A percentile compares a stretch with the other conserved stretches of the same genome.
Conservation (phyloP, 2,329 filamentous ascomycete genomes). For the Stachybotrys echinatus region DNA sequence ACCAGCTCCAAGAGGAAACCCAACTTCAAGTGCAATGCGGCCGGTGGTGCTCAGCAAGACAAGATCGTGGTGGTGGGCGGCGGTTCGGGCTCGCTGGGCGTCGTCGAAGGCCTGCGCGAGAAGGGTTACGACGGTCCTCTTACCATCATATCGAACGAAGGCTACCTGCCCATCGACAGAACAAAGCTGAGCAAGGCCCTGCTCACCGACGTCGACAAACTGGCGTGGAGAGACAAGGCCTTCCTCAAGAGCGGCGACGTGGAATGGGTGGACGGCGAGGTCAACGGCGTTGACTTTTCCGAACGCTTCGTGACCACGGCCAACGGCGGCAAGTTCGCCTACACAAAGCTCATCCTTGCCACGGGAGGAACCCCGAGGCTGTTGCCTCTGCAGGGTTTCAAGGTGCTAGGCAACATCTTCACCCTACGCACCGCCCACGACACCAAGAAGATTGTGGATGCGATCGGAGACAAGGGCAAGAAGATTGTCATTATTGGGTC, state of each 20-base stretch:
- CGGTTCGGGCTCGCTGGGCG: constrained; percentile 77
- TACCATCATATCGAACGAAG: constrained; percentile 79
- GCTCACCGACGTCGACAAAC: constrained; percentile 71
- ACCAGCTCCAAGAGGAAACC: constrained; percentile 70
- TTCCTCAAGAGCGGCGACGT: constrained; percentile 67
- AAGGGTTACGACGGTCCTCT: constrained; percentile 75
- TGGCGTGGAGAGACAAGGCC: constrained; percentile 68
- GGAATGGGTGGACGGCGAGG: constrained; percentile 56
- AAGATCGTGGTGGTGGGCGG: constrained; percentile 83
- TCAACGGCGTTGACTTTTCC: constrained; percentile 70
- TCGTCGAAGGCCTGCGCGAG: constrained; percentile 76
- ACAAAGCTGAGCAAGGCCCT: constrained; percentile 95
- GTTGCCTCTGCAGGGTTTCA: constrained; percentile 80
- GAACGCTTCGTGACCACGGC: constrained; percentile 70
- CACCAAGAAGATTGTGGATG: constrained; percentile 68
- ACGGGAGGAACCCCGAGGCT: constrained; percentile 75
- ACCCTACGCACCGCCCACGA: constrained; percentile 73
- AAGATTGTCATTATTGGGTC: constrained; percentile 90
- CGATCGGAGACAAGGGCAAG: constrained; percentile 78
- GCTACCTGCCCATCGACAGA: constrained; percentile 83
- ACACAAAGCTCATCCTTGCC: constrained; percentile 85
- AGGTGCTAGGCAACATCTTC: constrained; percentile 83
- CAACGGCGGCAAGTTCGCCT: constrained; percentile 64
- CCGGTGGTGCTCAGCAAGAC: constrained; percentile 43
- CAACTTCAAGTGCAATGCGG: constrained; percentile 63